Base-by-base conservation (phyloP, 169 alveolate species). In the Perkinsus chesapeaki region DNA sequence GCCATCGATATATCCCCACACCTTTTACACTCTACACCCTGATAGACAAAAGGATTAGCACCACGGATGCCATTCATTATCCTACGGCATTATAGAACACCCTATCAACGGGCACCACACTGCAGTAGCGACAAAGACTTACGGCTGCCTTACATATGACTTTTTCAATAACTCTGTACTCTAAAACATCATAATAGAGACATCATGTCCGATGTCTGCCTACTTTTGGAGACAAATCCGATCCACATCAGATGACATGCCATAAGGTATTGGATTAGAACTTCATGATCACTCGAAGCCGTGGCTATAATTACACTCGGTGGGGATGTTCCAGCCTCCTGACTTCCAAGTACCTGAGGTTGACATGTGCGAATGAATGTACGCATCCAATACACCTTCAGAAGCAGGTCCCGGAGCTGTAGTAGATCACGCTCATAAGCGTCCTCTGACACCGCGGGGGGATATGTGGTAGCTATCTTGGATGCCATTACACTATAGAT, bases 31-130 rank as follows among this genome's bases (percentile, higher is more conserved):
- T 98, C 98, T 48, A 96, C 93, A 39, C 99, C 82, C 82, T 60
- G 31, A 27, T 7, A 60, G 27, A 20, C 36, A 16, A 23, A 23
- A 34, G 82, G 27, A 16, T 9, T 10, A 20, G 3, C 31, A 60
- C 1, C 37, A 27, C 3, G 82, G 27, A 60, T 20, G 82, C 82
- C 31, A 23, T 9, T 1, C 12, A 0, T 12, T 60, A 9, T 60
- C 12, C 23, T 60, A 60, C 99, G 5, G 99, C 99, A 93, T 97
- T 98, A n/a, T 96, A 96, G 96, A 97, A 97, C 23, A 98, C 98
- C 94, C 96, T 93, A 93, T 98, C 99, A 48, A 97, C 96, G 91
- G 98, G 97, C 60, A 97, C 96, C 92, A 96, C 97, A 91, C 96
- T 97, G 82, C 98, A 97, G 94, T 97, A 97, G 48, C 99, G 97